phyloP scores from a whole-genome alignment of 805 yeast species.

The Hanseniaspora nectarophila region DNA sequence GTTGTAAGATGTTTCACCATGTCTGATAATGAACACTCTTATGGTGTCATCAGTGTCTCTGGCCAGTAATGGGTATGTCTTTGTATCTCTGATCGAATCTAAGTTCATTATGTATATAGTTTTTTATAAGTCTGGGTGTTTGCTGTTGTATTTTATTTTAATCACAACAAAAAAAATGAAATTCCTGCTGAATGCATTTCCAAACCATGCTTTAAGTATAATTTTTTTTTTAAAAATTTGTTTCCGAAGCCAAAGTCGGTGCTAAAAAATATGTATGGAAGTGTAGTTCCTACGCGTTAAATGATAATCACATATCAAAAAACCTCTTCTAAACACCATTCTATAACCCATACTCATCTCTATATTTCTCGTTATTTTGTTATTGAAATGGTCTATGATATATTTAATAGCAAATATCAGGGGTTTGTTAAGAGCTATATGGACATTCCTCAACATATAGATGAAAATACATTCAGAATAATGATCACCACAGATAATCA shows the following conservation, averaged over 20 bases:
- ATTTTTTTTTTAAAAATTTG: too few species aligned
- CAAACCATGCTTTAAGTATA: neutral
- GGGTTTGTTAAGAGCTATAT: neutral
- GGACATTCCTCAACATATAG: constrained; percentile 23
- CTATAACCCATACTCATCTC: too few species aligned
- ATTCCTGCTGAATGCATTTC: too few species aligned
- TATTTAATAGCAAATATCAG: neutral
- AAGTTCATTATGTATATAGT: constrained; percentile 17
- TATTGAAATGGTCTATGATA: neutral
- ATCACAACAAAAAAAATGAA: too few species aligned
- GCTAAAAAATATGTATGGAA: too few species aligned
- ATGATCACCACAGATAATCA: constrained; percentile 90
- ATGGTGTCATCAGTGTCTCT: constrained; percentile 32
- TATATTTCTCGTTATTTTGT: too few species aligned
- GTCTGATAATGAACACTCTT: constrained; percentile 57
- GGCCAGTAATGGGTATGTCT: constrained; percentile 14
- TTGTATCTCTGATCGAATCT: constrained; percentile 16
- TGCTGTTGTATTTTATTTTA: neutral
- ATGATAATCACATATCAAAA: too few species aligned
- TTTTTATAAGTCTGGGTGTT: neutral
- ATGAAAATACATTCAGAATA: constrained; percentile 54
- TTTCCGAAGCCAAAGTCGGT: too few species aligned
- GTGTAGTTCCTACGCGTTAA: too few species aligned
- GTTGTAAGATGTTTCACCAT: constrained; percentile 75
- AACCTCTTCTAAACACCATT: too few species aligned